Evolutionary conservation across 106 monocot species (phyloP).

Genomic region (Acorus gramineus): DNA sequence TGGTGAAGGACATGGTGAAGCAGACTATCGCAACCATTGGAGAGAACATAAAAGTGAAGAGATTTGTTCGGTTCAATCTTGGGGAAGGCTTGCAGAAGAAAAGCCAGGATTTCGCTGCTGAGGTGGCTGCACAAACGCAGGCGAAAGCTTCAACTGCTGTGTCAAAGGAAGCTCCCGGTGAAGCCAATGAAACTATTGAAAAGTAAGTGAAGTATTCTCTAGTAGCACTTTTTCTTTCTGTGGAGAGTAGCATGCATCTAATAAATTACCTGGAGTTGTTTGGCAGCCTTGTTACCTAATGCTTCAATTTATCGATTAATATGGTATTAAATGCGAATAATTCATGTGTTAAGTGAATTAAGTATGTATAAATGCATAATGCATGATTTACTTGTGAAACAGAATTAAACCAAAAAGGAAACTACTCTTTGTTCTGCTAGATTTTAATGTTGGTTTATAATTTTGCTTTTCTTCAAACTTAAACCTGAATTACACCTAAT

Average conservation of each 20-base stretch:
- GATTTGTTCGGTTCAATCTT: constrained; percentile 80
- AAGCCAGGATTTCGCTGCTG: constrained; percentile 86
- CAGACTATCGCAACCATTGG: constrained; percentile 90
- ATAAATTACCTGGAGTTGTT: neutral
- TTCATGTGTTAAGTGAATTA: no score
- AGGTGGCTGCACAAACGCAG: constrained; percentile 87
- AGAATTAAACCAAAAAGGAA: no score
- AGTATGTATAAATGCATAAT: no score
- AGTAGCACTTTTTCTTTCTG: neutral
- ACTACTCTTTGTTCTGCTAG: no score
- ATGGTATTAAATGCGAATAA: no score
- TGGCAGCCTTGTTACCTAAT: no score
- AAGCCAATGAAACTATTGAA: constrained; percentile 27
- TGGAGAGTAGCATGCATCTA: neutral
- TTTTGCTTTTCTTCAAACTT: no score
- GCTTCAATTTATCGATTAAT: no score
- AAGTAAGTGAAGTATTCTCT: constrained; percentile 37
- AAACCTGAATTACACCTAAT: no score
- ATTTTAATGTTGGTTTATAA: no score
- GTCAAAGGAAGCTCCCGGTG: constrained; percentile 26
- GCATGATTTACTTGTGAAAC: no score
- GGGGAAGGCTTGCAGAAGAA: constrained; percentile 94
- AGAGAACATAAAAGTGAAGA: constrained; percentile 88
- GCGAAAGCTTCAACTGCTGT: constrained; percentile 35
- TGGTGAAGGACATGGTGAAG: constrained; percentile 71